Base-by-base conservation (phyloP, 2,329 filamentous ascomycete genomes). In the Fusarium secorum region DNA sequence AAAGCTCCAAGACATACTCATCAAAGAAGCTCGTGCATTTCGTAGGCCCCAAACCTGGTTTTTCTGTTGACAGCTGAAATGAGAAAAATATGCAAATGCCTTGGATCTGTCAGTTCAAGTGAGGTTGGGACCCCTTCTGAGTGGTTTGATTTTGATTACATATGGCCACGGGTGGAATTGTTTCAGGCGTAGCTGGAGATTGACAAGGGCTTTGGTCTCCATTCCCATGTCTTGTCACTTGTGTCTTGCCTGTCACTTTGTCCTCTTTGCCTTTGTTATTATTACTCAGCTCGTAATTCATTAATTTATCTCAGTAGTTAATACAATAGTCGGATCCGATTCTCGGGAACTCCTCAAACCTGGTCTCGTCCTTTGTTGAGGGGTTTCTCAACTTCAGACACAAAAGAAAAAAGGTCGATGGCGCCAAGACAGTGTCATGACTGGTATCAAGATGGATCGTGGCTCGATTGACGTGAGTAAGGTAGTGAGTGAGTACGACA, bases 71-170 rank as follows among this genome's bases (percentile, higher is more conserved):
- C 26, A 69, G 48, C 57, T 67, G 58, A 70, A 71, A 68, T 71
- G 68, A 59, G 22, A 49, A 45, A 30, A 63, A 53, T n/a, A 48
- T 48, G 67, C 62, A 70, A 38, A 57, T 53, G 39, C 66, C 62
- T 67, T 63, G 56, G 57, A 42, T 49, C 48, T 52, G 36, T 33
- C 36, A 44, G 30, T 63, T 57, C 48, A 35, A 58, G 46, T 68
- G 60, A 66, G 60, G 64, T 59, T 71, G 52, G 62, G 53, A 28
- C 38, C 51, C 35, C 35, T 49, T 67, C 56, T 58, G 60, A 53
- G 65, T 70, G 69, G 68, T 70, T 71, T 71, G 65, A 66, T 71
- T 71, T 70, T 66, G 51, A 72, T 66, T 72, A 63, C 64, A 55
- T 49, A 53, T 35, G 48, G 46, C 69, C 44, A 70, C 36, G 53